These are phyloP conservation scores for Rhizophagus prolifer DNA, from an alignment of 192 early-diverging fungal species.

Conservation along the genomic window DNA sequence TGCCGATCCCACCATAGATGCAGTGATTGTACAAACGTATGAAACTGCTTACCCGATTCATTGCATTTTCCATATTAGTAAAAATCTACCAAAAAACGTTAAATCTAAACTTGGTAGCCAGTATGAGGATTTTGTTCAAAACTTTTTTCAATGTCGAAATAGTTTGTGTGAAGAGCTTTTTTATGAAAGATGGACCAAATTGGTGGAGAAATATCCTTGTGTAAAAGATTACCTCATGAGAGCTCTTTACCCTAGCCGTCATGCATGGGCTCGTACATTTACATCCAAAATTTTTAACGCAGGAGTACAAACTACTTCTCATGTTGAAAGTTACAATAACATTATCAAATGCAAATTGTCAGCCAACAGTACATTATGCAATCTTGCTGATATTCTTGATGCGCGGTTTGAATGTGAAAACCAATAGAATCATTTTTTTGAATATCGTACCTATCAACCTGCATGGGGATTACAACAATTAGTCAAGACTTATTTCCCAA, in stretches of 20 bases:
- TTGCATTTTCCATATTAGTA: too few relatives aligned
- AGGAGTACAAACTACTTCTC: constrained; percentile 5
- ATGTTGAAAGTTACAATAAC: neutral
- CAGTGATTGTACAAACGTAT: too few relatives aligned
- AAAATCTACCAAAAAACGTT: constrained; percentile 1
- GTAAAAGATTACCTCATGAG: neutral
- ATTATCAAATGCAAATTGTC: neutral
- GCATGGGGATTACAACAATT: neutral
- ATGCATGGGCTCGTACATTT: neutral
- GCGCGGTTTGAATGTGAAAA: neutral
- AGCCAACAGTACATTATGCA: neutral
- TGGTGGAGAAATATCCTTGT: neutral
- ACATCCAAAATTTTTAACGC: neutral
- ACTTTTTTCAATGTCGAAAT: neutral
- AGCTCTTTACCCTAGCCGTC: neutral
- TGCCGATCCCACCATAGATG: too few relatives aligned
- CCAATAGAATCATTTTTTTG: neutral
- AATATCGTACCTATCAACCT: neutral
- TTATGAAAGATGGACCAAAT: neutral
- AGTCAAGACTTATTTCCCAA: neutral
- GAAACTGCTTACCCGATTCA: too few relatives aligned
- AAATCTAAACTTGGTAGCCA: neutral
- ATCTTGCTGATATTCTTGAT: neutral
- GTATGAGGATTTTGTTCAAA: neutral
- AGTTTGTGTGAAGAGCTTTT: too few relatives aligned